phyloP scores from a whole-genome alignment of 371 early-diverging fungal genomes.

The Lichtheimia hyalospora region DNA sequence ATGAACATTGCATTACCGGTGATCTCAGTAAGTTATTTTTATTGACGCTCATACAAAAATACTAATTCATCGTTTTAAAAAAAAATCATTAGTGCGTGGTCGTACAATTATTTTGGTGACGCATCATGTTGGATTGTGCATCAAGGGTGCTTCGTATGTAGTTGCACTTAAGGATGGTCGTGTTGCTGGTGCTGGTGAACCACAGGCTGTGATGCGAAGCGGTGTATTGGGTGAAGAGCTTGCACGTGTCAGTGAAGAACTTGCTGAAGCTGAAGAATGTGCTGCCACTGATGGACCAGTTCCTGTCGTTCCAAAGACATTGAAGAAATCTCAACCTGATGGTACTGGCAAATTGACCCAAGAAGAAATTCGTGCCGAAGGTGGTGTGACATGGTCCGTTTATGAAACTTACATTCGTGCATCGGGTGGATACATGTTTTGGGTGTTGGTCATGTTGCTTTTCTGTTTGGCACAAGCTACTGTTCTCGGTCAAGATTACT shows the following conservation, averaged over 20 bases:
- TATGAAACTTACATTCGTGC: conserved; percentile 66
- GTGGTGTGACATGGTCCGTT: conserved; percentile 59
- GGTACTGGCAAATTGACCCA: conserved; percentile 52
- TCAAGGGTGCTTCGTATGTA: conserved; percentile 70
- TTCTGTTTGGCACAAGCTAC: conserved; percentile 52
- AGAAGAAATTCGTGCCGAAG: conserved; percentile 68
- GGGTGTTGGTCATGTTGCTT: conserved; percentile 47
- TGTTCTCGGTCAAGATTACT: conserved; percentile 59
- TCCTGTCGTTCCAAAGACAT: conserved; percentile 24
- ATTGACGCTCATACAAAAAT: neutral
- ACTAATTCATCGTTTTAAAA: neutral
- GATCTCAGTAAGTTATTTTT: conserved; percentile 24
- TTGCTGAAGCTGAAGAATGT: conserved; percentile 18
- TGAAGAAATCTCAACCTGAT: neutral
- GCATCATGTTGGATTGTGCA: conserved; percentile 77
- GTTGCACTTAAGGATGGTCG: conserved; percentile 72
- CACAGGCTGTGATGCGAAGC: conserved; percentile 39
- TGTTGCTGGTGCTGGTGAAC: conserved; percentile 60
- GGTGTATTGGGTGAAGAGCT: conserved; percentile 53
- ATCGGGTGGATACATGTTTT: conserved; percentile 63
- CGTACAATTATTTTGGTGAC: conserved; percentile 87
- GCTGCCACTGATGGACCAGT: conserved; percentile 38
- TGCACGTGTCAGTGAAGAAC: conserved; percentile 17
- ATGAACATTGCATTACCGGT: conserved; percentile 66
- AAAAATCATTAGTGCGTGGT: conserved; percentile 45